Base-by-base conservation (phyloP, 495 filamentous ascomycete genomes). In the Neurospora hispaniola region DNA sequence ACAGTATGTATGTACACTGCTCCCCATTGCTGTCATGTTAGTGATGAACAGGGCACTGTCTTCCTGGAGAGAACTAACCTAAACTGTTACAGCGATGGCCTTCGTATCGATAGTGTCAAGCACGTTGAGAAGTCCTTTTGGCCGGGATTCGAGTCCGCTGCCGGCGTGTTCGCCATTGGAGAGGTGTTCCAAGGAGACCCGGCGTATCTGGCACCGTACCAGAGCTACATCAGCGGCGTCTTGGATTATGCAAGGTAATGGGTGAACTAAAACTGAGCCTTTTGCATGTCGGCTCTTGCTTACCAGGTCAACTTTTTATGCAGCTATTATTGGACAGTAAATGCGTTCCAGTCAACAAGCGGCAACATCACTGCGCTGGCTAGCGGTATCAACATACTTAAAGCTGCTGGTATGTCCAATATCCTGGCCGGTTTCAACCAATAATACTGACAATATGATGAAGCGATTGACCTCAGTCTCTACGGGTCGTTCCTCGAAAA, bases 401-500 rank as follows among this genome's bases (percentile, higher is more conserved):
- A 88, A 31, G 73, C 71, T 20, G 66, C 18, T 31, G 78, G 70
- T 71, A 70, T 27, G 72, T 75, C 27, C 18, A 10, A 20, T 62
- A 42, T n/a, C 42, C 20, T 71, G 44, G 11, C 7, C 43, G n/a
- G 4, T 38, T 68, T 18, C 27, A 16, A 7, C 48, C 44, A n/a
- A 12, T 62, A 9, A 71, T 44, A 31, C 66, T 71, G 16, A 69
- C 16, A 9, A 16, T 71, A 16, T 38, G 40, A 40, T 9, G 76
- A 70, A 54, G 92, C 90, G 78, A 73, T 78, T 10, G 91, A 93
- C 74, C 84, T 86, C 1, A 90, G 87, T 8, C 82, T 93, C 1
- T 84, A 93, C 7, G 92, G 92, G 42, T 90, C 85, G 5, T 96
- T 96, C 80, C 73, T 90, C 16, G 93, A 95, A 75, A 96, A 96